A percentile compares a stretch with the other conserved stretches of the same genome.
These are phyloP conservation scores for Plasmopara viticola DNA, from an alignment of 352 stramenopile genomes.

Conservation along the genomic window DNA sequence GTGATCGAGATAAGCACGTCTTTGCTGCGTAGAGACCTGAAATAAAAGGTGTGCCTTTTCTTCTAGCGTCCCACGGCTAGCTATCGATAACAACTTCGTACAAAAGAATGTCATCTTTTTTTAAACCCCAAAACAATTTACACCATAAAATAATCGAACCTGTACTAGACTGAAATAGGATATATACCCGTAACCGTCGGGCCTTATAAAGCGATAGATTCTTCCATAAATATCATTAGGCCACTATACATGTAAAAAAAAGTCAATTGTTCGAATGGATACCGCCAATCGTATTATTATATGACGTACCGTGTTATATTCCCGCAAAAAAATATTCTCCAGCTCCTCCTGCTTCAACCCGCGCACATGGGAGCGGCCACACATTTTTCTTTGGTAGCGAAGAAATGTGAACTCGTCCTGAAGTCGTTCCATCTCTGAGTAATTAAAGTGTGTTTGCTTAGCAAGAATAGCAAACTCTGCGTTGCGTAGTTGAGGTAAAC, in stretches of 20 bases:
- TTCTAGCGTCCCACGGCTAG: slow-evolving; percentile 34
- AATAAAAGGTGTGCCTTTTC: slow-evolving; percentile 58
- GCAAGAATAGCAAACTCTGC: slow-evolving; percentile 45
- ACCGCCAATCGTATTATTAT: neutral
- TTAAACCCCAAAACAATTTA: neutral
- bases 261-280: no score
- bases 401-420: slow-evolving; percentile 69
- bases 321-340: slow-evolving; percentile 41
- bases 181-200: slow-evolving; percentile 55
- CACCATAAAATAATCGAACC: slow-evolving; percentile 20
- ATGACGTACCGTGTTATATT: slow-evolving; percentile 36
- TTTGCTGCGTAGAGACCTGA: slow-evolving; percentile 25
- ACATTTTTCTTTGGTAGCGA: slow-evolving; percentile 39
- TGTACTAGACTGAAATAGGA: slow-evolving; percentile 59
- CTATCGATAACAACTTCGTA: slow-evolving; percentile 34
- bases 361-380: slow-evolving; percentile 34
- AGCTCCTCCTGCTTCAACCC: slow-evolving; percentile 49
- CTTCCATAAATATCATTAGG: slow-evolving; percentile 30
- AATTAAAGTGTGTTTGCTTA: slow-evolving; percentile 45
- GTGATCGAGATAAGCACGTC: slow-evolving; percentile 28
- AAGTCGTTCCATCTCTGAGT: slow-evolving; percentile 42
- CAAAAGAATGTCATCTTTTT: slow-evolving; percentile 7
- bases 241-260: slow-evolving; percentile 29
- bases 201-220: slow-evolving; percentile 42
- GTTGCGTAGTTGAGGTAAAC: slow-evolving; percentile 42